These are phyloP conservation scores for Neurospora sp. DNA, from an alignment of 495 filamentous ascomycete species.

Conservation along the genomic window DNA sequence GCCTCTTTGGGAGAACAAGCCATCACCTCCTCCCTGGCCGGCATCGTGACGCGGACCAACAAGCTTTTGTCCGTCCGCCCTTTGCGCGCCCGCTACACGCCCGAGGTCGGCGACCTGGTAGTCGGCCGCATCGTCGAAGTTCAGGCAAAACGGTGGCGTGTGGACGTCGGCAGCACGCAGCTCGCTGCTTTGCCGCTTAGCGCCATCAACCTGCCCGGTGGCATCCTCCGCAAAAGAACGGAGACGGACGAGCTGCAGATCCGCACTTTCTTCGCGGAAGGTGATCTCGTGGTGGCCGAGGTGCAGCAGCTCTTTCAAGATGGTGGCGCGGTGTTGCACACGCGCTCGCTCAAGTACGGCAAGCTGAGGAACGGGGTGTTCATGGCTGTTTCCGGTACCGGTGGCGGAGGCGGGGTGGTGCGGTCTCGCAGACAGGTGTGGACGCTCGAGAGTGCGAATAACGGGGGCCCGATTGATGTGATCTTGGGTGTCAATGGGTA, in stretches of 20 bases:
- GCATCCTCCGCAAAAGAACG: constrained; percentile 81
- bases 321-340: constrained; percentile 78
- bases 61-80: constrained; percentile 87
- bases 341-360: constrained; percentile 81
- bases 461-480: constrained; percentile 69
- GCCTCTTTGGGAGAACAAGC: constrained; percentile 34
- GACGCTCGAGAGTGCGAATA: constrained; percentile 56
- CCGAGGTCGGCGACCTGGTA: constrained; percentile 91
- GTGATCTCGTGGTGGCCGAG: constrained; percentile 82
- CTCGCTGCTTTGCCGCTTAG: constrained; percentile 68
- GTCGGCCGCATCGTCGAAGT: constrained; percentile 90
- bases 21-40: constrained; percentile 80
- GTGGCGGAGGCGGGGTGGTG: constrained; percentile 75
- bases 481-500: constrained; percentile 92
- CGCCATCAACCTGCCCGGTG: constrained; percentile 92
- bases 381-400: constrained; percentile 65
- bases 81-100: constrained; percentile 84
- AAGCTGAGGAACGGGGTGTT: constrained; percentile 92
- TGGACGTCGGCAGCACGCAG: constrained; percentile 78
- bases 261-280: constrained; percentile 82
- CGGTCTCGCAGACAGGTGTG: constrained; percentile 76
- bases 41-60: constrained; percentile 82
- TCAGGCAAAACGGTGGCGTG: constrained; percentile 81
- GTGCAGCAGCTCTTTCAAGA: constrained; percentile 77
- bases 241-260: constrained; percentile 94